Conservation (phyloP, 164 flowering plant species). For the Warburgia ugandensis region DNA sequence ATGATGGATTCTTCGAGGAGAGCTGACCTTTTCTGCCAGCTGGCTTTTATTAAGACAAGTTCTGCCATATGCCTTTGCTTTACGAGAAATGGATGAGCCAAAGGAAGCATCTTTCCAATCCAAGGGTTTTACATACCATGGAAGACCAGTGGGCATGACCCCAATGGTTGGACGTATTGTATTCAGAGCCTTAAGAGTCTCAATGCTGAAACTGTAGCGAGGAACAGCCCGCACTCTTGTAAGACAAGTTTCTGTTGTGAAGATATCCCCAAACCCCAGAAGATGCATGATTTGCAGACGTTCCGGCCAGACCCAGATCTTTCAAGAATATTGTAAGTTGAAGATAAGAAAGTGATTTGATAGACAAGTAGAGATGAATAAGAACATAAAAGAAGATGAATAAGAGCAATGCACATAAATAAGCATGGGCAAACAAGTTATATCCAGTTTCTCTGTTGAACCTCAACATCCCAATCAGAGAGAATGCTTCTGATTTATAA, state of each 20-base stretch:
- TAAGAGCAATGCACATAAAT: background rate
- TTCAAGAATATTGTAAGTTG: background rate
- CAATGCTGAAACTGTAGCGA: slow-evolving; percentile 64
- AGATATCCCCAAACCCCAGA: slow-evolving; percentile 56
- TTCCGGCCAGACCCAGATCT: slow-evolving; percentile 98
- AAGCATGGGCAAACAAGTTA: no score
- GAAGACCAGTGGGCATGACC: slow-evolving; percentile 91
- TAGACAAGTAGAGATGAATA: background rate
- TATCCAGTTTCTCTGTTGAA: no score
- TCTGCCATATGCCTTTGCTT: slow-evolving; percentile 5
- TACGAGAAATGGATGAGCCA: slow-evolving; percentile 15
- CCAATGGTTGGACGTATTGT: slow-evolving; percentile 68
- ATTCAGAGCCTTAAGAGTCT: slow-evolving; percentile 37
- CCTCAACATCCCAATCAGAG: no score
- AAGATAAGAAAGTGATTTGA: background rate
- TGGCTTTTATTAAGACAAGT: slow-evolving; percentile 6
- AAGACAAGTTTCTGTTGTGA: slow-evolving; percentile 67
- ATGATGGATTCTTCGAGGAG: slow-evolving; percentile 28
- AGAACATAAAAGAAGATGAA: background rate
- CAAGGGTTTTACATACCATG: slow-evolving; percentile 41
- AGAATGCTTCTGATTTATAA: no score
- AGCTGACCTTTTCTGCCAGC: slow-evolving; percentile 12
- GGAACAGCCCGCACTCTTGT: slow-evolving; percentile 90
- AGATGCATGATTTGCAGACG: slow-evolving; percentile 82
- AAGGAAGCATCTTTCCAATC: slow-evolving; percentile 21